Percentiles rank a stretch among this genome's conserved stretches.
phyloP scores from a whole-genome alignment of 768 basidiomycete genomes.

The Candolleomyces eurysporus region DNA sequence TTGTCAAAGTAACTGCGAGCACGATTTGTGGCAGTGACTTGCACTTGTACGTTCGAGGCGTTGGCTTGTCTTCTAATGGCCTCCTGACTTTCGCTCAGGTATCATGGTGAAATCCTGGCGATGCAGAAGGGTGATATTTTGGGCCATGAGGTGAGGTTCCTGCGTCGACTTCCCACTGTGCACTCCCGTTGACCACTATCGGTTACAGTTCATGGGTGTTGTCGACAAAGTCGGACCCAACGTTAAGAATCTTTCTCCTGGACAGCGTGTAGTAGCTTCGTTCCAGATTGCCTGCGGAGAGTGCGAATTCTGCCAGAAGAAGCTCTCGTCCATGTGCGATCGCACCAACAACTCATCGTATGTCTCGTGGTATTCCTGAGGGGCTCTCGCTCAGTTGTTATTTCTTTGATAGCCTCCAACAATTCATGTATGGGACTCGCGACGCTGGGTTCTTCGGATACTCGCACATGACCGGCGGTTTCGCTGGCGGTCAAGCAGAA shows the following conservation, averaged over 20 bases:
- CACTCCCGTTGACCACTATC: background rate
- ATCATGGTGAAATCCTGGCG: constrained; percentile 66
- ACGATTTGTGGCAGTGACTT: constrained; percentile 72
- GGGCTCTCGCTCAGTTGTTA: too few species aligned
- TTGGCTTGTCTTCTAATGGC: background rate
- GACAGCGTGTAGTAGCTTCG: constrained; percentile 72
- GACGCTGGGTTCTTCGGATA: constrained; percentile 74
- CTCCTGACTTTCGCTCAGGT: constrained; percentile 21
- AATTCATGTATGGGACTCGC: constrained; percentile 61
- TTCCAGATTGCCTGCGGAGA: constrained; percentile 79
- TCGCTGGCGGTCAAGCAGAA: constrained; percentile 74
- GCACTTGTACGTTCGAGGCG: constrained; percentile 38
- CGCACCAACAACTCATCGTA: constrained; percentile 64
- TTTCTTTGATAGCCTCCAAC: constrained; percentile 42
- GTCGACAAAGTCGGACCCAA: constrained; percentile 64
- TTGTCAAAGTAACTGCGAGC: constrained; percentile 72
- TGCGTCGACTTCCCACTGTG: background rate
- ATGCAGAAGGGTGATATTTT: constrained; percentile 74
- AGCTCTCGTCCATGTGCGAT: constrained; percentile 72
- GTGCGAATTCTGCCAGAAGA: constrained; percentile 71
- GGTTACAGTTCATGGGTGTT: constrained; percentile 58
- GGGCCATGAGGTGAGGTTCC: constrained; percentile 57
- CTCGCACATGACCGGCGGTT: constrained; percentile 71
- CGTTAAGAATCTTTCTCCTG: constrained; percentile 55
- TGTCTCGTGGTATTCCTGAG: constrained; percentile 27